Evolutionary conservation across 768 basidiomycete species (phyloP).

Genomic region (Sporobolomyces roseus): DNA sequence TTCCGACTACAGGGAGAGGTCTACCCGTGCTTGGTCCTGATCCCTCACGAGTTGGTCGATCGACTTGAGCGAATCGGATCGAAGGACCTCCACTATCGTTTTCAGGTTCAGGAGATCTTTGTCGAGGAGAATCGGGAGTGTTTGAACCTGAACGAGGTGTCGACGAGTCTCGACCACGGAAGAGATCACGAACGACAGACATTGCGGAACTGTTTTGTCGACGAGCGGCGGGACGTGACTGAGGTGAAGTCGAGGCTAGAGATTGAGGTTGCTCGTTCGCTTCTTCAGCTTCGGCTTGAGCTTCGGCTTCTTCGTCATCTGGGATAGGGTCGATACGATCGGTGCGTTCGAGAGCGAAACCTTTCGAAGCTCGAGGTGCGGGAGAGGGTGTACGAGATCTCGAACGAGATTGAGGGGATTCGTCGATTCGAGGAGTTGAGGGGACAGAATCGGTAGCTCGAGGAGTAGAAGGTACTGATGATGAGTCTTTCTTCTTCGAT

Average conservation of each 20-base stretch:
- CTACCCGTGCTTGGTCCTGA: conserved; percentile 9
- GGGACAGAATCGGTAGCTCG: neutral
- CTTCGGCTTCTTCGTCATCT: conserved; percentile 19
- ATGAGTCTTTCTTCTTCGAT: neutral
- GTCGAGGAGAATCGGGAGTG: neutral
- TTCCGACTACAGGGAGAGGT: conserved; percentile 33
- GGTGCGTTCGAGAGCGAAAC: conserved; percentile 17
- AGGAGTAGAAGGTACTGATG: neutral
- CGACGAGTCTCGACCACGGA: conserved; percentile 5
- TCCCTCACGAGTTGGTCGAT: conserved; percentile 25
- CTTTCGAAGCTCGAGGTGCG: neutral
- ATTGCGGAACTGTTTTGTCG: conserved; percentile 18
- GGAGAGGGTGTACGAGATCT: conserved; percentile 13
- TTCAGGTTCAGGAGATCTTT: conserved; percentile 6
- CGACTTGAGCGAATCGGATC: conserved; percentile 31
- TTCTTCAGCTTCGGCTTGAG: neutral
- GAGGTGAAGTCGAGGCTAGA: neutral
- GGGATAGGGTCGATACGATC: conserved; percentile 18
- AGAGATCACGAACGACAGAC: conserved; percentile 23
- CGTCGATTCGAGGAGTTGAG: neutral
- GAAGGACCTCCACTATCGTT: neutral
- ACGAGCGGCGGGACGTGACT: conserved; percentile 3
- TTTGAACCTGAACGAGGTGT: conserved; percentile 6
- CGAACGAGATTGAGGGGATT: conserved; percentile 11
- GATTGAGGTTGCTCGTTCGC: neutral